Base-by-base conservation (phyloP, 805 yeast genomes). In the Candida coleopterorum region DNA sequence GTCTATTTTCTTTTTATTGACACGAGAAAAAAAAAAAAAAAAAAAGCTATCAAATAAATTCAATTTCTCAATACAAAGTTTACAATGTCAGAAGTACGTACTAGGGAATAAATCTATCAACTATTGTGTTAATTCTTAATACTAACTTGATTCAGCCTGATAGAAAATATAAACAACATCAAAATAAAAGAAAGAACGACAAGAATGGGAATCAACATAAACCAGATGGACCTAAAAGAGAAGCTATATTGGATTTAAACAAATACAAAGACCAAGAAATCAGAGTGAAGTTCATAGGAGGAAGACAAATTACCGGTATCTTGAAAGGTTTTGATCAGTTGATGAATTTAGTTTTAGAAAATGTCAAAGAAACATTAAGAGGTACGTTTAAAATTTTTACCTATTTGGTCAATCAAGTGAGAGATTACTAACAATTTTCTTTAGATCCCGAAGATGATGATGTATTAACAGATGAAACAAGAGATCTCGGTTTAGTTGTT, bases 311-410 rank as follows among this genome's bases (percentile, higher is more conserved):
- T n/a, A 68, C 70, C 12, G 98, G 98, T 24, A 64, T 67, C 1
- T 72, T 90, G 48, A 86, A 85, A 48, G 97, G 97, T 6, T 82
- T 71, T 52, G 94, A 84, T 54, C 88, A 80, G 55, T 68, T 83
- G 52, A 79, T 83, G 86, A 84, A 84, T 60, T 62, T 84, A 48
- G 90, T 84, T 2, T 68, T 84, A 42, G 87, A 82, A 50, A 76
- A 82, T 21, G 81, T 78, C 5, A 64, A 67, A 23, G 97, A 93
- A 57, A 71, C 69, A 7, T 50, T 82, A 27, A 68, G 82, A 61
- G 74, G 75, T 65, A 49, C 53, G 75, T 58, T n/a, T n/a, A n/a
- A n/a, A n/a, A n/a, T n/a, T n/a, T n/a, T n/a, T n/a, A n/a, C n/a
- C n/a, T n/a, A n/a, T n/a, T n/a, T n/a, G n/a, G n/a, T n/a, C n/a